A percentile compares a stretch with the other conserved stretches of the same genome.
Evolutionary conservation across 2,329 filamentous ascomycete genomes (phyloP).

Genomic region (Colletotrichum musae): DNA sequence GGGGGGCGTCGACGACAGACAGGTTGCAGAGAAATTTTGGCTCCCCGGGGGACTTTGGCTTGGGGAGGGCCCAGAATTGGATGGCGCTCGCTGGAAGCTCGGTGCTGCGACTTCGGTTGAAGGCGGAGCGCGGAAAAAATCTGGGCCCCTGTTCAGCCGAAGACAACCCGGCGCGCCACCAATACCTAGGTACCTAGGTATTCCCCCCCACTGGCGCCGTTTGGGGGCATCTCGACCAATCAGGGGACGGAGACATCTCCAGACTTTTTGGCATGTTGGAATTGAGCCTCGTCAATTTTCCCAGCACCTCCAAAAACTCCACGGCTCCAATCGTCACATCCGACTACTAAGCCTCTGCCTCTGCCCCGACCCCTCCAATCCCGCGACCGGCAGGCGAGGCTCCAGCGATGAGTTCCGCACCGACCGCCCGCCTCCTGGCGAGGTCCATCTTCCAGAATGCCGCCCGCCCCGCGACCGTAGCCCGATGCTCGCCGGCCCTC

Average conservation of each 20-base stretch:
- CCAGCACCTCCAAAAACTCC: conserved; percentile 28
- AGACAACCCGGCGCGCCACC: conserved; percentile 23
- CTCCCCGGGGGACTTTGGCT: conserved; percentile 28
- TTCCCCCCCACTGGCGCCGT: no score
- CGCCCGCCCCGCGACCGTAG: conserved; percentile 43
- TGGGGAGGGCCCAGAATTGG: conserved; percentile 28
- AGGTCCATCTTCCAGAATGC: conserved; percentile 52
- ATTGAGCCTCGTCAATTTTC: conserved; percentile 29
- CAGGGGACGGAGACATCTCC: conserved; percentile 13
- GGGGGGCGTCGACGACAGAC: conserved; percentile 48
- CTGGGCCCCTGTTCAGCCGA: conserved; percentile 39
- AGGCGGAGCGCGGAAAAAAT: conserved; percentile 51
- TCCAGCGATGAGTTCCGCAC: conserved; percentile 58
- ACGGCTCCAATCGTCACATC: conserved; percentile 20
- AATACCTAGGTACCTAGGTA: no score
- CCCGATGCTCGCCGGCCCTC: conserved; percentile 43
- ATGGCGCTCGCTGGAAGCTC: conserved; percentile 36
- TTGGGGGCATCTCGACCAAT: conserved; percentile 13
- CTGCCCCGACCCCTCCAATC: not conserved
- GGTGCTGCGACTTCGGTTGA: conserved; percentile 53
- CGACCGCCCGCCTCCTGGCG: conserved; percentile 59
- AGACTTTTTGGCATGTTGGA: conserved; percentile 22
- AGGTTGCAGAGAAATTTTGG: conserved; percentile 54
- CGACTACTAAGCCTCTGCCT: not conserved
- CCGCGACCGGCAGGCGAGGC: conserved; percentile 48